phyloP scores from a whole-genome alignment of 768 basidiomycete species.

The Hericium coralloides region DNA sequence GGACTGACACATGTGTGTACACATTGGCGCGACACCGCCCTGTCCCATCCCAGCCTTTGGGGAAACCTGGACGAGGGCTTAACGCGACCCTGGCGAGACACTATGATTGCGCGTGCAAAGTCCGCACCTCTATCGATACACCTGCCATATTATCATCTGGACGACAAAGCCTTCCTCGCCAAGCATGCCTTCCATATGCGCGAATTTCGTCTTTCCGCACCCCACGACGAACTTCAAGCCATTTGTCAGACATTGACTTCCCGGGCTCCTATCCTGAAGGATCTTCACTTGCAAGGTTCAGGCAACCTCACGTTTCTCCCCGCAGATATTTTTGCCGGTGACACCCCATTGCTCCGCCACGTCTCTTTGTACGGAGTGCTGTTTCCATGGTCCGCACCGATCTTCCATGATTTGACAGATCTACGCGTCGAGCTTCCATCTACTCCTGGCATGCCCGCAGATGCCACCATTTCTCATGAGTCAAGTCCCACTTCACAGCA shows the following conservation, averaged over 20 bases:
- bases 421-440: neutral
- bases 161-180: neutral
- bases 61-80: neutral
- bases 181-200: neutral
- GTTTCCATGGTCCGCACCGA: neutral
- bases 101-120: neutral
- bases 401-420: neutral
- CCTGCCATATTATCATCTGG: neutral
- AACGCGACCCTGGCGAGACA: neutral
- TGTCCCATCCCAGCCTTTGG: neutral
- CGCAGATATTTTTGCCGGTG: neutral
- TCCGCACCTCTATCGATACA: neutral
- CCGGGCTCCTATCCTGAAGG: neutral
- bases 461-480: neutral
- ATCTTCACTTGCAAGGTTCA: neutral
- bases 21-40: neutral
- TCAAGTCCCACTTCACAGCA: neutral
- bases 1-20: neutral
- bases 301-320: neutral
- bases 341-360: neutral
- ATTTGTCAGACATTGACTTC: neutral
- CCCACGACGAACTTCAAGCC: neutral
- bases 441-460: neutral
- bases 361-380: neutral
- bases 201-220: neutral